Percentiles rank a stretch among this genome's conserved stretches.
Evolutionary conservation across 768 basidiomycete genomes (phyloP).

Genomic region (Lactifluus volemus): DNA sequence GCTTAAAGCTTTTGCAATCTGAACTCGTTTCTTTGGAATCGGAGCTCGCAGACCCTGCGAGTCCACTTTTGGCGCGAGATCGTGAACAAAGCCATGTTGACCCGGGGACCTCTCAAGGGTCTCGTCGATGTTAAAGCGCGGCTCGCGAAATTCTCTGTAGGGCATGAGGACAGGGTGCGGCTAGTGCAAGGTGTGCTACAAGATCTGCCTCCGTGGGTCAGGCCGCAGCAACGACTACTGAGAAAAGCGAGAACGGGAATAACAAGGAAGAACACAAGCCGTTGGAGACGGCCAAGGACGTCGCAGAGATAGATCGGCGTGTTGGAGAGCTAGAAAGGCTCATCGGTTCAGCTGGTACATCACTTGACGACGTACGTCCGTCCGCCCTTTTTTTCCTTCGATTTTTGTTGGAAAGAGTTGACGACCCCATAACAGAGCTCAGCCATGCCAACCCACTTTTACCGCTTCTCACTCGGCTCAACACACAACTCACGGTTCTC

Average conservation of each 20-base stretch:
- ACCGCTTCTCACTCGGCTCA: conserved; percentile 71
- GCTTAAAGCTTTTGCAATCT: conserved; percentile 54
- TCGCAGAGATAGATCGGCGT: conserved; percentile 75
- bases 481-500: conserved; percentile 77
- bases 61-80: conserved; percentile 54
- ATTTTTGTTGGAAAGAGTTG: background rate
- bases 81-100: conserved; percentile 53
- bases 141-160: conserved; percentile 56
- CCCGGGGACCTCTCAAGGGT: conserved; percentile 71
- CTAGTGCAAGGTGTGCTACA: conserved; percentile 51
- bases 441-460: conserved; percentile 76
- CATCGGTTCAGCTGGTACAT: conserved; percentile 72
- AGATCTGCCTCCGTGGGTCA: conserved; percentile 27
- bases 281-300: conserved; percentile 32
- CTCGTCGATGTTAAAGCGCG: conserved; percentile 66
- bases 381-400: background rate
- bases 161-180: conserved; percentile 55
- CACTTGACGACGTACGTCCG: conserved; percentile 68
- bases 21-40: conserved; percentile 76
- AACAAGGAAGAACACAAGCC: conserved; percentile 6
- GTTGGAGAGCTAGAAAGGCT: conserved; percentile 76
- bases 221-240: conserved; percentile 2
- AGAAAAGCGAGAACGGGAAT: conserved; percentile 17
- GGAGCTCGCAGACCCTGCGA: conserved; percentile 76
- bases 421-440: conserved; percentile 39